Conservation (phyloP, 768 basidiomycete species). For the Suillus tomentosus region DNA sequence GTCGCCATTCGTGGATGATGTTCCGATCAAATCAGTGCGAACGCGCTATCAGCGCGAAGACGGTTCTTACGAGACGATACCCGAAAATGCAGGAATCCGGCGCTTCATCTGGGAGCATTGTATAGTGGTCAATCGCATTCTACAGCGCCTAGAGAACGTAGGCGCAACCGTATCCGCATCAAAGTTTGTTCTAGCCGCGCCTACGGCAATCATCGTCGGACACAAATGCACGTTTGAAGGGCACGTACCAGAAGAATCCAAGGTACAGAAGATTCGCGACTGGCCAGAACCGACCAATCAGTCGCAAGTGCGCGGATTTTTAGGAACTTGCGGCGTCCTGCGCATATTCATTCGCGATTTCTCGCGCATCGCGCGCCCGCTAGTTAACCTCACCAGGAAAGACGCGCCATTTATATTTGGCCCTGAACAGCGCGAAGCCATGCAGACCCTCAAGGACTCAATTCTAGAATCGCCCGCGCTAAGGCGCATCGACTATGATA, state of each 20-base stretch:
- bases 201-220: conserved; percentile 33
- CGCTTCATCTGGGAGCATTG: conserved; percentile 45
- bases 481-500: too few relatives aligned
- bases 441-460: too few relatives aligned
- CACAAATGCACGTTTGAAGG: conserved; percentile 41
- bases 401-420: conserved; percentile 10
- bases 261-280: conserved; percentile 28
- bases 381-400: conserved; percentile 32
- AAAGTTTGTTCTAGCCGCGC: conserved; percentile 26
- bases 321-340: conserved; percentile 30
- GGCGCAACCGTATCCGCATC: conserved; percentile 39
- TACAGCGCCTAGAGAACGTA: conserved; percentile 38
- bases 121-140: conserved; percentile 35
- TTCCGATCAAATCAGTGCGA: too few relatives aligned
- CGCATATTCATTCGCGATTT: conserved; percentile 34
- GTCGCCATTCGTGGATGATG: too few relatives aligned
- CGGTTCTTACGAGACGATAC: conserved; percentile 37
- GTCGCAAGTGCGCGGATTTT: conserved; percentile 26
- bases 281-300: conserved; percentile 27
- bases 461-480: too few relatives aligned
- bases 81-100: conserved; percentile 37
- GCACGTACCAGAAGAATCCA: conserved; percentile 27
- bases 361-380: conserved; percentile 19
- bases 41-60: conserved; percentile 7
- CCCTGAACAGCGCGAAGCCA: too few relatives aligned